A percentile compares a stretch with the other conserved stretches of the same genome.
Evolutionary conservation across 83 land plant species (phyloP).

Genomic region (Picea engelmannii): DNA sequence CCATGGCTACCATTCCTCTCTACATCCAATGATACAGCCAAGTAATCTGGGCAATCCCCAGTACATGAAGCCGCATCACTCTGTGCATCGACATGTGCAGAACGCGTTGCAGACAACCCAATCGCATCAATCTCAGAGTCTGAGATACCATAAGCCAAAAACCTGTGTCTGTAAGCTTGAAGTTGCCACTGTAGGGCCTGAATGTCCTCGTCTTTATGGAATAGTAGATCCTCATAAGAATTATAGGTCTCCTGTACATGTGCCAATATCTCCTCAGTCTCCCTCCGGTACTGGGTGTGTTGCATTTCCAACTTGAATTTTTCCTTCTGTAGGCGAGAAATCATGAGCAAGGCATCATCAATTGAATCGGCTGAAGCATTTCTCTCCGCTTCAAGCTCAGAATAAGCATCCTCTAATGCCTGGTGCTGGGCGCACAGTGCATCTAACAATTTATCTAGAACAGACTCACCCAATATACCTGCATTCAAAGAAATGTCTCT

Average conservation of each 20-base stretch:
- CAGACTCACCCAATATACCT: background rate
- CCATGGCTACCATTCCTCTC: no score
- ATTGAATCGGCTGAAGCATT: background rate
- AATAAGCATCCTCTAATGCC: background rate
- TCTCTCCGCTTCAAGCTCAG: constrained; percentile 2
- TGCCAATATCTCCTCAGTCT: background rate
- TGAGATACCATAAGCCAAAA: no score
- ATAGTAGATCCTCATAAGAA: background rate
- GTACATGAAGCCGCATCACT: no score
- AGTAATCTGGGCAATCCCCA: no score
- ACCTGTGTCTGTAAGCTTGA: background rate
- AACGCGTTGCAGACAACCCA: no score
- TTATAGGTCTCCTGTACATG: background rate
- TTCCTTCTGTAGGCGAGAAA: constrained; percentile 12
- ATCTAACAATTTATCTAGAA: background rate
- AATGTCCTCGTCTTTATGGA: background rate
- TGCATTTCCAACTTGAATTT: constrained; percentile 6
- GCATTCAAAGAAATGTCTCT: background rate
- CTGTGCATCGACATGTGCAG: no score
- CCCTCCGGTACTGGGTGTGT: background rate
- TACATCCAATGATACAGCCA: no score
- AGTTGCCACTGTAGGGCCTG: background rate
- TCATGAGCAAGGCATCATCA: constrained; percentile 16
- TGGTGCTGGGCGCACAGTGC: constrained; percentile 12
- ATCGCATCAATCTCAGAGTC: no score